Percentiles rank a stretch among this genome's conserved stretches.
Evolutionary conservation across 208 protist genomes (phyloP).

Genomic region (Leishmania guyanensis): DNA sequence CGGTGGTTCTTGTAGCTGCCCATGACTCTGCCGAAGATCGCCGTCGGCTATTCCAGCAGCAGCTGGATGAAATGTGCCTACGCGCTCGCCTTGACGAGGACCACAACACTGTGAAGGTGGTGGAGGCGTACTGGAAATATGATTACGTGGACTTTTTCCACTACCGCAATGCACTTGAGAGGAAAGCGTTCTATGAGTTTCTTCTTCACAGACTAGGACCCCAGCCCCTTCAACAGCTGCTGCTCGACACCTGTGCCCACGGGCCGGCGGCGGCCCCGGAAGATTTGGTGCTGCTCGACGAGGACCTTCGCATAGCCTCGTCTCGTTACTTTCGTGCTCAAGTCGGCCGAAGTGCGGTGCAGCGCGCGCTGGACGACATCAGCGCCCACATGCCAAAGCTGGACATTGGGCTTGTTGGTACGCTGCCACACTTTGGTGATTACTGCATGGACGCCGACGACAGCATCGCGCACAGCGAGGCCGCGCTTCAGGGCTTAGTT

Average conservation of each 20-base stretch:
- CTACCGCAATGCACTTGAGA: slow-evolving; percentile 70
- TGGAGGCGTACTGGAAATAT: slow-evolving; percentile 88
- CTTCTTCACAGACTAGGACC: slow-evolving; percentile 59
- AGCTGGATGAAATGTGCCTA: slow-evolving; percentile 49
- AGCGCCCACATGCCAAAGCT: slow-evolving; percentile 69
- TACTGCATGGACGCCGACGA: slow-evolving; percentile 59
- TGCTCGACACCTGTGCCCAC: slow-evolving; percentile 34
- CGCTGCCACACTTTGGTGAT: slow-evolving; percentile 68
- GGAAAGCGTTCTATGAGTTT: slow-evolving; percentile 52
- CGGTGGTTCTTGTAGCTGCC: slow-evolving; percentile 59
- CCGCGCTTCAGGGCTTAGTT: slow-evolving; percentile 35
- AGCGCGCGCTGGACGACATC: slow-evolving; percentile 67
- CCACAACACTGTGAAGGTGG: slow-evolving; percentile 46
- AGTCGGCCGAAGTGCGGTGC: slow-evolving; percentile 37
- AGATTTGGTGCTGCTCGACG: slow-evolving; percentile 73
- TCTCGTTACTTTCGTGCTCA: slow-evolving; percentile 41
- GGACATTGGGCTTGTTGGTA: slow-evolving; percentile 72
- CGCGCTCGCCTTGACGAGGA: slow-evolving; percentile 62
- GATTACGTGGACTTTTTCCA: slow-evolving; percentile 80
- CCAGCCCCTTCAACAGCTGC: slow-evolving; percentile 50
- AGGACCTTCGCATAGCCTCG: slow-evolving; percentile 47
- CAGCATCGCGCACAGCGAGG: slow-evolving; percentile 55
- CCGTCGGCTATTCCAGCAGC: slow-evolving; percentile 58
- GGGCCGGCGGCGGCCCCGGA: slow-evolving; percentile 20
- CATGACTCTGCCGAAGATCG: slow-evolving; percentile 49